Evolutionary conservation across 2,329 filamentous ascomycete species (phyloP).

Genomic region (Monosporascus sp.): DNA sequence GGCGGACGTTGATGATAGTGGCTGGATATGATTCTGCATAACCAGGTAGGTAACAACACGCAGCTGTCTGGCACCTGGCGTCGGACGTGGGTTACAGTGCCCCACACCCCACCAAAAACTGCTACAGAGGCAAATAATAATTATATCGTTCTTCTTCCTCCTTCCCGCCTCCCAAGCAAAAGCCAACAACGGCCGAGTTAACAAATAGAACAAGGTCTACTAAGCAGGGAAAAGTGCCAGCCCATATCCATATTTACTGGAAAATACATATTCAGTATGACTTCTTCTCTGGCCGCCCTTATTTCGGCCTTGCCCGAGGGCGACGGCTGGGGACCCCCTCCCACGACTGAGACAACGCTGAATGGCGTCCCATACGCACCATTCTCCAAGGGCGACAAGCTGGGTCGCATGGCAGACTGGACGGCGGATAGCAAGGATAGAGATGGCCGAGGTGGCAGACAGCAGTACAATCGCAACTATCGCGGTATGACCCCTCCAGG

Average conservation of each 20-base stretch:
- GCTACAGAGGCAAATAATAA: background rate
- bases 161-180: background rate
- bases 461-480: conserved; percentile 89
- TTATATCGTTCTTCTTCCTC: background rate
- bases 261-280: conserved; percentile 15
- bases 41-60: background rate
- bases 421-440: conserved; percentile 85
- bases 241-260: too few species aligned
- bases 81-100: background rate
- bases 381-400: conserved; percentile 97
- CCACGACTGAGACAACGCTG: conserved; percentile 79
- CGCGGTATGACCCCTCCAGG: conserved; percentile 58
- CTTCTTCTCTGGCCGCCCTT: conserved; percentile 45
- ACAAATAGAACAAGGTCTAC: background rate
- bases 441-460: conserved; percentile 66
- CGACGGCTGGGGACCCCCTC: conserved; percentile 82
- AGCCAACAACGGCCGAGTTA: background rate
- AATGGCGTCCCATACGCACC: conserved; percentile 95
- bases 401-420: conserved; percentile 99
- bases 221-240: too few species aligned
- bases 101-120: background rate
- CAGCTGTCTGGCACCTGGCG: background rate
- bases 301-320: conserved; percentile 68
- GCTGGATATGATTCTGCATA: too few species aligned
- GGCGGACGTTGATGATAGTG: too few species aligned